Evolutionary conservation across 2,329 filamentous ascomycete genomes (phyloP).

Genomic region (Cryphonectria parasitica): DNA sequence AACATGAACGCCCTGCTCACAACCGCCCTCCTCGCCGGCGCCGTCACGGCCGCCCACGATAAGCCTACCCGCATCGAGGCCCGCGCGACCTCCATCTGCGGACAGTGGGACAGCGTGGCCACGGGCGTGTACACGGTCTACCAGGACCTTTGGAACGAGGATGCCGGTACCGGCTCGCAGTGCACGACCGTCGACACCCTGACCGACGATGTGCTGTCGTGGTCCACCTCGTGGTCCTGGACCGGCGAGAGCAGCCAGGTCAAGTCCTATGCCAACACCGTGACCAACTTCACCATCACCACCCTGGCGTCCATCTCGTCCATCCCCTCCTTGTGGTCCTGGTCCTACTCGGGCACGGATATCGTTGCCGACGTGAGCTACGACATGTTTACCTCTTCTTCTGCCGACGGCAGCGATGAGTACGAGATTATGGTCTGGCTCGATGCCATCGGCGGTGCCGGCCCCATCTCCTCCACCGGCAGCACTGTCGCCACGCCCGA

Average conservation of each 20-base stretch:
- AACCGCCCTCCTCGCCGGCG: constrained; percentile 15
- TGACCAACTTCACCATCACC: constrained; percentile 38
- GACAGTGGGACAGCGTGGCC: constrained; percentile 17
- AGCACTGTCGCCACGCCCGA: constrained; percentile 56
- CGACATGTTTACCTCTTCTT: constrained; percentile 60
- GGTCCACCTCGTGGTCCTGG: constrained; percentile 51
- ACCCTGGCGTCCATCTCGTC: constrained; percentile 40
- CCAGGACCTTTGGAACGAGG: constrained; percentile 55
- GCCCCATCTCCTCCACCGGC: constrained; percentile 58
- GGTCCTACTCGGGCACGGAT: constrained; percentile 39
- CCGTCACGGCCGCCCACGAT: constrained; percentile 7
- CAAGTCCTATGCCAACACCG: constrained; percentile 52
- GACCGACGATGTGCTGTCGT: constrained; percentile 35
- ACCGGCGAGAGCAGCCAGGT: constrained; percentile 43
- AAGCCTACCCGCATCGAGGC: constrained; percentile 9
- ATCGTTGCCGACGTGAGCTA: constrained; percentile 61
- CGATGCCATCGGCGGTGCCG: constrained; percentile 59
- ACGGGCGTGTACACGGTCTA: constrained; percentile 48
- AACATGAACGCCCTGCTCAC: constrained; percentile 29
- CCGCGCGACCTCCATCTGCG: constrained; percentile 21
- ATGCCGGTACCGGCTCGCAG: constrained; percentile 45
- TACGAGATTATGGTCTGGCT: constrained; percentile 72
- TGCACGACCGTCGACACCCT: constrained; percentile 46
- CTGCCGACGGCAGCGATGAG: constrained; percentile 46
- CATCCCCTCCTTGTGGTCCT: constrained; percentile 44